phyloP scores from a whole-genome alignment of 768 basidiomycete species.

The Termitomyces sp. region DNA sequence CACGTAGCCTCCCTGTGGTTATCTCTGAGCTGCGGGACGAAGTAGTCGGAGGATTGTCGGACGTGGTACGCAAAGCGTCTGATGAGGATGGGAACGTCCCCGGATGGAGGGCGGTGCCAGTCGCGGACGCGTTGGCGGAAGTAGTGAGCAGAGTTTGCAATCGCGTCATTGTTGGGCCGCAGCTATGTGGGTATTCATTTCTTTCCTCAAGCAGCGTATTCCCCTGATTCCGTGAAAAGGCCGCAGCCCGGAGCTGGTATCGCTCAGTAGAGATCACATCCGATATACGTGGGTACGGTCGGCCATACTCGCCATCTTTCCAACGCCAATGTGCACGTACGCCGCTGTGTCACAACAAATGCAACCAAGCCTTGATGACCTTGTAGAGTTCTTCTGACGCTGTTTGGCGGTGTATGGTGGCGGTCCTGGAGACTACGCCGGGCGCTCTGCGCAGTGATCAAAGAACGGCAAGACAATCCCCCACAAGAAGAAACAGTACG shows the following conservation, averaged over 20 bases:
- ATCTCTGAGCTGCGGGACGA: constrained; percentile 8
- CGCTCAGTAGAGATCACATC: background rate
- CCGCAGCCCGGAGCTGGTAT: background rate
- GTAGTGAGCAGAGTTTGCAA: constrained; percentile 11
- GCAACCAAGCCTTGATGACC: background rate
- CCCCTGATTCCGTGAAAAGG: background rate
- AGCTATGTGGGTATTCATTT: constrained; percentile 3
- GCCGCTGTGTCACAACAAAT: background rate
- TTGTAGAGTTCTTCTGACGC: background rate
- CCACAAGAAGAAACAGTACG: background rate
- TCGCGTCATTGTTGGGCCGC: constrained; percentile 5
- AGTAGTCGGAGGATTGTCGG: constrained; percentile 1
- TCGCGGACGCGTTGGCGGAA: constrained; percentile 6
- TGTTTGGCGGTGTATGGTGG: constrained; percentile 1
- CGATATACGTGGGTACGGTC: background rate
- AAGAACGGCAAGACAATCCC: background rate
- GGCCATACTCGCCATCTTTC: background rate
- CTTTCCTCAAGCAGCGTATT: no score
- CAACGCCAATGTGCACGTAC: background rate
- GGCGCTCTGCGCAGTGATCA: background rate
- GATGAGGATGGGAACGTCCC: background rate
- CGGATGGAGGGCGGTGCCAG: constrained; percentile 1
- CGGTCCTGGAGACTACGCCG: background rate
- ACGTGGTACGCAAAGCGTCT: background rate
- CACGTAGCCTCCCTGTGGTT: constrained; percentile 8